phyloP scores from a whole-genome alignment of 83 land plant species.

The Picea engelmannii region DNA sequence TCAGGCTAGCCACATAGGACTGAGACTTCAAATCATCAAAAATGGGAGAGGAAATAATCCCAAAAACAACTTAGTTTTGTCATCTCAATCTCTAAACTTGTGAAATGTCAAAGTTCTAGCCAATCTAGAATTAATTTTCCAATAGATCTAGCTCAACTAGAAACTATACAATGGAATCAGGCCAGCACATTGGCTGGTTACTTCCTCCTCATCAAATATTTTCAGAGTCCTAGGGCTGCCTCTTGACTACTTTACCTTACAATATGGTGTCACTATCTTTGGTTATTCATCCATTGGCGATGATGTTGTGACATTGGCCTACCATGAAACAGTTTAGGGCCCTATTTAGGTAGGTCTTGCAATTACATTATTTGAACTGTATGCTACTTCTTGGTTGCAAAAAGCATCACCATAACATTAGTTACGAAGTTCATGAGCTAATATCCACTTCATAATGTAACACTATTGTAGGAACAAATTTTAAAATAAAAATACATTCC shows the following conservation, averaged over 20 bases:
- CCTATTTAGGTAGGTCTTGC: constrained; percentile 58
- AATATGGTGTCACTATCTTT: constrained; percentile 21
- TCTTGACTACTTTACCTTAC: not conserved
- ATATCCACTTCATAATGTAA: not conserved
- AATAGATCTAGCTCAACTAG: constrained; percentile 2
- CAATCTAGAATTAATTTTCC: not conserved
- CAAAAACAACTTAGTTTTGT: not conserved
- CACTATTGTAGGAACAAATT: not conserved
- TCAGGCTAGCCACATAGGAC: not conserved
- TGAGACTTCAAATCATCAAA: not conserved
- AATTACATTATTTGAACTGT: constrained; percentile 77
- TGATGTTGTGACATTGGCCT: constrained; percentile 28
- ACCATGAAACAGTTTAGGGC: constrained; percentile 21
- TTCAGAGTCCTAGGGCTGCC: not conserved
- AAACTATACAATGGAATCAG: not conserved
- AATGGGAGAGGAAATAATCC: not conserved
- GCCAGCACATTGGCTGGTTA: not conserved
- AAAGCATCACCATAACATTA: constrained; percentile 8
- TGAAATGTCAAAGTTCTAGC: not conserved
- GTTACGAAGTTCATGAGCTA: not conserved
- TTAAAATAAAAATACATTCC: not conserved
- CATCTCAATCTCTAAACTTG: not conserved
- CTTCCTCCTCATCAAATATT: not conserved
- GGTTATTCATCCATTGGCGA: constrained; percentile 39
- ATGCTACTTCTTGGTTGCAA: constrained; percentile 69